A percentile compares a stretch with the other conserved stretches of the same genome.
phyloP scores from a whole-genome alignment of 192 early-diverging fungal species.

The Backusella luteola region DNA sequence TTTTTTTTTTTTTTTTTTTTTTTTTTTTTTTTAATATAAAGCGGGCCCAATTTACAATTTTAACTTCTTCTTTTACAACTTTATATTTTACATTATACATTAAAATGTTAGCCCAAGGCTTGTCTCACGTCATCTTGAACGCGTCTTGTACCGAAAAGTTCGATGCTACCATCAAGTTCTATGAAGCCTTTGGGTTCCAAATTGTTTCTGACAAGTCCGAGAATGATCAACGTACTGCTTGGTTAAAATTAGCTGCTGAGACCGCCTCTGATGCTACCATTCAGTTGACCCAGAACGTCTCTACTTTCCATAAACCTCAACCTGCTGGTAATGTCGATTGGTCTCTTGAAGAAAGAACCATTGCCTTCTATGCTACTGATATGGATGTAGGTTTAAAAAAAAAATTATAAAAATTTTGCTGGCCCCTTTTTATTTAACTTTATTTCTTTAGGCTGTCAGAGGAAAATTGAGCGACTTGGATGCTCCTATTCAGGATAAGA shows the following conservation, averaged over 20 bases:
- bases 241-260: slow-evolving; percentile 53
- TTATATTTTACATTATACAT: not conserved
- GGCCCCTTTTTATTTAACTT: not conserved
- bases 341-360: slow-evolving; percentile 8
- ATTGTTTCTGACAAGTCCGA: slow-evolving; percentile 11
- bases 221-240: slow-evolving; percentile 26
- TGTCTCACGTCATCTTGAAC: slow-evolving; percentile 28
- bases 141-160: slow-evolving; percentile 3
- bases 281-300: not conserved
- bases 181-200: slow-evolving; percentile 26
- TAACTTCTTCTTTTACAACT: not conserved
- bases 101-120: not conserved
- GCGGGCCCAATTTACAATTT: too few relatives aligned
- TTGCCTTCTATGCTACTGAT: slow-evolving; percentile 7
- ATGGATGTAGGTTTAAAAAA: not conserved
- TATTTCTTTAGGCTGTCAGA: slow-evolving; percentile 33
- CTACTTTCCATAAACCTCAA: not conserved
- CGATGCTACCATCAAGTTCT: slow-evolving; percentile 21
- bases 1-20: not conserved
- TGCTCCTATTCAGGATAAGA: slow-evolving; percentile 39
- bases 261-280: not conserved
- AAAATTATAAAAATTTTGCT: too few relatives aligned
- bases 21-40: not conserved
- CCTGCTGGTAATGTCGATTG: slow-evolving; percentile 8
- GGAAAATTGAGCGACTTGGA: slow-evolving; percentile 27